phyloP scores from a whole-genome alignment of 768 basidiomycete genomes.

The Mycena pura region DNA sequence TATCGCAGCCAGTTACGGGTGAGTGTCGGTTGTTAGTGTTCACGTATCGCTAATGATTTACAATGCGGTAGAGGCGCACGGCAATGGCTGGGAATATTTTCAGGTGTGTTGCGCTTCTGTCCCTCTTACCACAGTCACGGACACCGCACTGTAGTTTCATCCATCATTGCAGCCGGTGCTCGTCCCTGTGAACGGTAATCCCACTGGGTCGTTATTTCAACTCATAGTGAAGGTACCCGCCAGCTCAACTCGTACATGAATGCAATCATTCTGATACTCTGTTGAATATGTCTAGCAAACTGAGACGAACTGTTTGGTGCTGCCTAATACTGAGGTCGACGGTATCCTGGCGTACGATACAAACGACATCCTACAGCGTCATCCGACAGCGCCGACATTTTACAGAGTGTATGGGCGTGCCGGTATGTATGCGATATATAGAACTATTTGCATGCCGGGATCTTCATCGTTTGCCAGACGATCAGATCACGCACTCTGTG shows the following conservation, averaged over 20 bases:
- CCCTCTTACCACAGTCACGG: not conserved
- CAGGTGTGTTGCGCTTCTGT: not conserved
- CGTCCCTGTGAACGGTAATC: not conserved
- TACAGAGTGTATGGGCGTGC: not conserved
- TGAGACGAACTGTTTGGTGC: too few relatives aligned
- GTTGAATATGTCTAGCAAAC: too few relatives aligned
- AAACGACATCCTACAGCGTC: not conserved
- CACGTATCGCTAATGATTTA: not conserved
- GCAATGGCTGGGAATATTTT: too few relatives aligned
- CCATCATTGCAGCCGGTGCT: not conserved
- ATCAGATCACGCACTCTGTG: too few relatives aligned
- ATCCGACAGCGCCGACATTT: not conserved
- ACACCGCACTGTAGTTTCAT: not conserved
- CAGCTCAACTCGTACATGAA: too few relatives aligned
- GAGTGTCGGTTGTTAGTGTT: not conserved
- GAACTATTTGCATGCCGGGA: not conserved
- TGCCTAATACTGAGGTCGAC: too few relatives aligned
- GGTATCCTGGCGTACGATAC: not conserved
- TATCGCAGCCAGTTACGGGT: not conserved
- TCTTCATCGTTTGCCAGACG: not conserved
- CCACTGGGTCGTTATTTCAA: too few relatives aligned
- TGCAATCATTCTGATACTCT: too few relatives aligned
- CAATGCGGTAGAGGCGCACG: not conserved
- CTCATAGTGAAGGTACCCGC: too few relatives aligned
- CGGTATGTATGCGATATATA: not conserved